These are phyloP conservation scores for Pyrenochaeta sp. DNA, from an alignment of 2,329 filamentous ascomycete species.

Conservation along the genomic window DNA sequence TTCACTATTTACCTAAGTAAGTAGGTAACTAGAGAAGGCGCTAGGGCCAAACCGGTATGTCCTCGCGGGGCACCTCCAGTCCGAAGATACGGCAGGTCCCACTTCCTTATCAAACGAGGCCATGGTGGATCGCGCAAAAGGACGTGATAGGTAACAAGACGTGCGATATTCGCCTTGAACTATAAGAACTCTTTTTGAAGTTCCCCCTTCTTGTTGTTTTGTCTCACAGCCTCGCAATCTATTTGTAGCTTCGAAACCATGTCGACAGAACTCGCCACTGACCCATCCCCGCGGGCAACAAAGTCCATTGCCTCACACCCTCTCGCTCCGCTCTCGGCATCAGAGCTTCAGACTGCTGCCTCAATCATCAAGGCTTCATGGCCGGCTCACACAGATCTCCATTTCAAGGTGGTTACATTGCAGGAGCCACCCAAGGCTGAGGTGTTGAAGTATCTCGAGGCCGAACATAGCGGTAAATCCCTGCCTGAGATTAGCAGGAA, in stretches of 20 bases:
- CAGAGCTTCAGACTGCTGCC: slow-evolving; percentile 63
- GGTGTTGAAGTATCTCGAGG: slow-evolving; percentile 67
- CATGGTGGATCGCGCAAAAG: slow-evolving; percentile 11
- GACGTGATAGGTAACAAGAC: slow-evolving; percentile 10
- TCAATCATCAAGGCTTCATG: slow-evolving; percentile 61
- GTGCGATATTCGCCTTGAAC: slow-evolving; percentile 4
- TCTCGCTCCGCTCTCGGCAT: slow-evolving; percentile 64
- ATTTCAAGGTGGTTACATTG: slow-evolving; percentile 73
- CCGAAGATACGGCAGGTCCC: slow-evolving; percentile 18
- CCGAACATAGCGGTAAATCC: slow-evolving; percentile 62
- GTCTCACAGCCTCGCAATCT: background rate
- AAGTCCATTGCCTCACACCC: slow-evolving; percentile 57
- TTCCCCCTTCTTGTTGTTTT: background rate
- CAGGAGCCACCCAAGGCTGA: slow-evolving; percentile 69
- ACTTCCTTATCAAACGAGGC: slow-evolving; percentile 29
- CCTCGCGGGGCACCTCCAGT: slow-evolving; percentile 24
- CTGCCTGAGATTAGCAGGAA: slow-evolving; percentile 62
- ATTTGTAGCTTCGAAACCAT: slow-evolving; percentile 19
- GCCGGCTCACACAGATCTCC: slow-evolving; percentile 62
- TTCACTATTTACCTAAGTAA: too few relatives aligned
- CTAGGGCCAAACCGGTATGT: slow-evolving; percentile 33
- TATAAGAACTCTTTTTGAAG: slow-evolving; percentile 6
- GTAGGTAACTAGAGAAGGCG: background rate
- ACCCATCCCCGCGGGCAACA: slow-evolving; percentile 22
- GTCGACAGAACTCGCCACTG: slow-evolving; percentile 39